Evolutionary conservation across 352 stramenopile species (phyloP), one percentile per base, ranked within the genome.

Genomic region (Phytophthora sp.): DNA sequence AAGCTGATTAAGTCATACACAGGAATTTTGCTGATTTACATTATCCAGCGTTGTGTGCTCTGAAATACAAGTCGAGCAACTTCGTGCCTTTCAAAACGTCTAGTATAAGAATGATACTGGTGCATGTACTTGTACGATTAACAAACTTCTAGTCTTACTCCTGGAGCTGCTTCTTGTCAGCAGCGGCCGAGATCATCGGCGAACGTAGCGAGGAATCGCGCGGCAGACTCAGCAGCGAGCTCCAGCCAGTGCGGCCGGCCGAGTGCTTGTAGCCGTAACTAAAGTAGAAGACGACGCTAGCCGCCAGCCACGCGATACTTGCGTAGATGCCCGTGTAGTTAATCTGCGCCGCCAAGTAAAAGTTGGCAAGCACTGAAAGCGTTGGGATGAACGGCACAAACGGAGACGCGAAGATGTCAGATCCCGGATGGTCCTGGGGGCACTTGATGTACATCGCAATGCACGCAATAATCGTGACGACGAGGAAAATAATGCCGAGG

Each of bases 231-330:
- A 92, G 48, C 38, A 91, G 54, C 28, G 70, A 53, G 44, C 69
- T 79, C 84, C 84, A 94, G 13, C 76, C 81, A 1, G 74, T 82
- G 54, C 81, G 83, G 27, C 81, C 82, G 4, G 78, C 79, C 20
- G 79, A 82, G 71, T 88, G 75, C 46, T 63, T 64, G 69, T 89
- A 94, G 48, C 85, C 85, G 57, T 94, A 94, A 10, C 74, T 65
- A 34, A 92, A 89, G 70, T 94, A 92, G 54, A 85, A 90, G 4
- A 94, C 10, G 6, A 89, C 74, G 10, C 68, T 84, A 5, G 70
- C 76, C 12, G 37, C 67, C 45, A 94, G 57, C 83, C 84, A 94
- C 8, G 70, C 64, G 17, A 72, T 72, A 27, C 73, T 77, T 24
- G 76, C 68, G 13, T 59, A 66, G n/a, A 92, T 88, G 45, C 78